Evolutionary conservation across 768 basidiomycete genomes (phyloP), one percentile per base, ranked within the genome.

Genomic region (Obba rivulosa): DNA sequence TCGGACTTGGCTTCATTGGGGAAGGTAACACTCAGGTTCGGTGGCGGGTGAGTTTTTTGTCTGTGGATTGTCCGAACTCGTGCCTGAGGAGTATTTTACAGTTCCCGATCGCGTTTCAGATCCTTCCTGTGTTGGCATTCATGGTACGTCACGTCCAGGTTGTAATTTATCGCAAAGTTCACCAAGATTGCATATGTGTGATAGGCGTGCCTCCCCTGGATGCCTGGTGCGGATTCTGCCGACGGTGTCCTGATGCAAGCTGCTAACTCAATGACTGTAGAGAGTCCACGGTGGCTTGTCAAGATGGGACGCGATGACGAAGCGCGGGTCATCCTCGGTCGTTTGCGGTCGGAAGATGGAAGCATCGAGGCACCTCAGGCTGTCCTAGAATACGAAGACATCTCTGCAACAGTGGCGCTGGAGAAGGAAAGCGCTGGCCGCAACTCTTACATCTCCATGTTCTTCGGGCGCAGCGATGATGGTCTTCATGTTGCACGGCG

Each of bases 51-150:
- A 23, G 65, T 60, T 40, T 17, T 23, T 34, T 23, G 7, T 43
- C 17, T 34, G 31, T 34, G 38, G 23, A 25, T 35, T 21, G 42
- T n/a, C 8, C 21, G 34, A 35, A 44, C 10, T 40, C 24, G 39
- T 35, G 21, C n/a, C 46, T 40, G 35, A 53, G 35, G 13, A 34
- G 4, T n/a, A 4, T 31, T 16, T n/a, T 36, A 13, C 37, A 72
- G 54, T 70, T 74, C 59, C 70, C 71, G 10, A 69, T 74, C 18
- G 73, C 71, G 2, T 73, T 74, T 58, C 73, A 74, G 51, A 69
- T 72, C 20, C 55, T 73, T 2, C 71, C 71, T 2, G 61, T 72
- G 16, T 48, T 67, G 18, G 59, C 62, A 9, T 73, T 74, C 58
- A 67, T 73, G 65, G 69, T 66, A 28, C 24, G 63, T 49, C 5